A percentile compares a stretch with the other conserved stretches of the same genome.
These are phyloP conservation scores for Spergularia marina DNA, from an alignment of 148 eudicot genomes.

Conservation along the genomic window DNA sequence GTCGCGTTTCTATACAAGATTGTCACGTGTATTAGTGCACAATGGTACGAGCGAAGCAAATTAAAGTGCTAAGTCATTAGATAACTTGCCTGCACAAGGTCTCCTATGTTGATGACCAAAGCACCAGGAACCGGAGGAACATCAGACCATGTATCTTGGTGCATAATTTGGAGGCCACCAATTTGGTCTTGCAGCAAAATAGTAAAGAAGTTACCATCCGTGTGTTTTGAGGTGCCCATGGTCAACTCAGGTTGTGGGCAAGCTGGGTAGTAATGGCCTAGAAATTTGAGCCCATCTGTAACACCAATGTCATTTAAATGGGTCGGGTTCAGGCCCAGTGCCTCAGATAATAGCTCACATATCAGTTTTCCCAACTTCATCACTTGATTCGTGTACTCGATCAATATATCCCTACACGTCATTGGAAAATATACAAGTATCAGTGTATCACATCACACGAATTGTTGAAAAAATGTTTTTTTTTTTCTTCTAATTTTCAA, in stretches of 20 bases:
- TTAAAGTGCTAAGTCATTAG: neutral
- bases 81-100: too few species aligned
- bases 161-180: neutral
- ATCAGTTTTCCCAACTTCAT: slow-evolving; percentile 19
- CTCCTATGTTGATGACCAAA: too few species aligned
- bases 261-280: slow-evolving; percentile 37
- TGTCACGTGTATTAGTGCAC: too few species aligned
- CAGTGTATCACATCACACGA: too few species aligned
- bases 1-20: too few species aligned
- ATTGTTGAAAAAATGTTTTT: too few species aligned
- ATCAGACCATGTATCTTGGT: neutral
- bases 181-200: slow-evolving; percentile 9
- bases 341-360: slow-evolving; percentile 35
- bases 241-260: slow-evolving; percentile 15
- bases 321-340: slow-evolving; percentile 29
- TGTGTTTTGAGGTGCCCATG: neutral
- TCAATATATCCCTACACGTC: slow-evolving; percentile 15
- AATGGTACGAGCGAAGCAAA: too few species aligned
- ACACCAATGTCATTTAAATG: slow-evolving; percentile 25
- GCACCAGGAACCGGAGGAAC: neutral
- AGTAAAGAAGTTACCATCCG: slow-evolving; percentile 1
- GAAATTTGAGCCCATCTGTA: slow-evolving; percentile 14
- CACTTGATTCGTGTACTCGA: slow-evolving; percentile 28
- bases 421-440: too few species aligned
- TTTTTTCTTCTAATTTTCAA: too few species aligned